phyloP scores from a whole-genome alignment of 495 filamentous ascomycete genomes.

The Hamigera avellanea region DNA sequence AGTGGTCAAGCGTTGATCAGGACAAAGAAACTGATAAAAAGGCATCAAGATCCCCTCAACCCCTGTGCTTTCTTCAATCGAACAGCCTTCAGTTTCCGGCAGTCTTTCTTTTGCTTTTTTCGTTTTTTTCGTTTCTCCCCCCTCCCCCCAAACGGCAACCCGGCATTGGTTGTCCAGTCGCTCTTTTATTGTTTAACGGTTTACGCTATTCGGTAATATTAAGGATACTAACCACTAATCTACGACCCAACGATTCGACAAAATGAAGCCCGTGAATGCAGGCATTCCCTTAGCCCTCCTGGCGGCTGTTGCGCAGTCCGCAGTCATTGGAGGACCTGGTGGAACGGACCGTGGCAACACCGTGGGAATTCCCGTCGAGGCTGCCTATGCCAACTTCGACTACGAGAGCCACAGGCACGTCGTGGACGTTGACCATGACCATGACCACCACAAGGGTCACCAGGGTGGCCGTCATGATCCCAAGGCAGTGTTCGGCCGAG shows the following conservation, averaged over 20 bases:
- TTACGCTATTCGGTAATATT: background rate
- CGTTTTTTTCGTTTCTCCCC: background rate
- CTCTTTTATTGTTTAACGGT: background rate
- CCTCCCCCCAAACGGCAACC: background rate
- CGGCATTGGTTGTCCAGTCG: constrained; percentile 1
- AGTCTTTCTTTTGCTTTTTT: background rate
- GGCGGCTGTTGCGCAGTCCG: background rate
- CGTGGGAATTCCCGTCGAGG: background rate
- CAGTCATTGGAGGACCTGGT: background rate
- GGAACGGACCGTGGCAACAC: background rate
- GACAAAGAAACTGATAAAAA: background rate
- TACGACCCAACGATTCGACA: background rate
- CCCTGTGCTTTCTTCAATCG: too few species aligned
- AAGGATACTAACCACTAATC: background rate
- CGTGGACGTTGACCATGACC: background rate
- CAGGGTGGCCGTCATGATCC: background rate
- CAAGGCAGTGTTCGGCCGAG: too few species aligned
- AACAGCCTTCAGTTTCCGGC: background rate
- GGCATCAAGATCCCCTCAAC: background rate
- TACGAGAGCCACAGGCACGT: background rate
- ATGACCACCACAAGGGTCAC: background rate
- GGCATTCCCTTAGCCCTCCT: background rate
- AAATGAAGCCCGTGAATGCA: background rate
- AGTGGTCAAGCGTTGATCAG: too few species aligned
- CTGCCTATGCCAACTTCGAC: background rate